Base-by-base conservation (phyloP, 495 filamentous ascomycete species). In the Corynascus novoguineensis region DNA sequence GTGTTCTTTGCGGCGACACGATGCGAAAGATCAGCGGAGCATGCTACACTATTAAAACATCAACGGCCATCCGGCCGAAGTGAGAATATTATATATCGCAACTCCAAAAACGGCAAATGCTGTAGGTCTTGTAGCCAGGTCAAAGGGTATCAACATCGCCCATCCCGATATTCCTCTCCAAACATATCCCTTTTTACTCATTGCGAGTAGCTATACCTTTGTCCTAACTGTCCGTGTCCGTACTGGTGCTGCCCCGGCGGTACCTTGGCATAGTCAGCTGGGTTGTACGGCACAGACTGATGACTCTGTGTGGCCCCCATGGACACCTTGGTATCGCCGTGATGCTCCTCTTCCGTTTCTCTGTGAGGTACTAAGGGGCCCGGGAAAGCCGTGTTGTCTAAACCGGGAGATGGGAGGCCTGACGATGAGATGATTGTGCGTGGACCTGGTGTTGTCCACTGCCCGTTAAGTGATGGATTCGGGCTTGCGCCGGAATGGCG, bases 281-380 rank as follows among this genome's bases (percentile, higher is more conserved):
- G 74, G 51, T 76, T 78, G 51, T 78, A 78, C 1, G 64, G 64
- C 3, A 68, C 67, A 15, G 58, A 64, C 12, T 56, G 67, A n/a
- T 63, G 58, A 1, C 59, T 57, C 14, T 59, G 67, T n/a, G 53
- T 51, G 27, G 55, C 54, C 7, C 50, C 63, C 22, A 63, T 55
- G 35, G 64, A 59, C 10, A 57, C 55, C 54, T 60, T 62, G 24
- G 58, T 58, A 15, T 68, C 61, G 17, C 62, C 62, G 28, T 67
- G 61, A 50, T 78, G 60, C 45, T 76, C 75, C 59, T 78, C 74
- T 3, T 44, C 57, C 0, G 71, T 74, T 63, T 76, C 73, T 27
- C 57, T 58, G 53, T 75, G 73, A 1, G 73, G 67, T 8, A 68
- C 37, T 4, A 78, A 46, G 25, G 68, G 71, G 3, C 64, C 60